Percentiles rank a stretch among this genome's conserved stretches.
These are phyloP conservation scores for Penicillium sp. DNA, from an alignment of 2,329 filamentous ascomycete species.

Conservation along the genomic window DNA sequence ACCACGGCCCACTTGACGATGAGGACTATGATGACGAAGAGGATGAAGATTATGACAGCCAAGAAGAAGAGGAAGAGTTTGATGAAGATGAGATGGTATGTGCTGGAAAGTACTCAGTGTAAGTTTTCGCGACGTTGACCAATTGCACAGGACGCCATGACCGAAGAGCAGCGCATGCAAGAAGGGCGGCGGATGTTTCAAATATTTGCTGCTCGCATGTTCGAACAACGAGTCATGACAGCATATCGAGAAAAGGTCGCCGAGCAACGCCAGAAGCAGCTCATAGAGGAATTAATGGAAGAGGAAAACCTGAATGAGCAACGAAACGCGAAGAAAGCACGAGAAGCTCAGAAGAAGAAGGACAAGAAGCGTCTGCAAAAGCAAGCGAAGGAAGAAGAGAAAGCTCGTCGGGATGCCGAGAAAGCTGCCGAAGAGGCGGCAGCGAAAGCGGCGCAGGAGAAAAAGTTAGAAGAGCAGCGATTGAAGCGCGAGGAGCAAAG, in stretches of 20 bases:
- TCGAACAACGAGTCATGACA: slow-evolving; percentile 92
- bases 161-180: slow-evolving; percentile 98
- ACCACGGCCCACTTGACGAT: slow-evolving; percentile 75
- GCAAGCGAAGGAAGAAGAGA: slow-evolving; percentile 86
- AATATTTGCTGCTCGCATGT: slow-evolving; percentile 98
- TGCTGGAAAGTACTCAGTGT: slow-evolving; percentile 7
- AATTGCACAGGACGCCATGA: slow-evolving; percentile 80
- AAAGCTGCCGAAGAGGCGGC: slow-evolving; percentile 85
- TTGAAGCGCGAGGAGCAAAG: slow-evolving; percentile 86
- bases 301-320: slow-evolving; percentile 76
- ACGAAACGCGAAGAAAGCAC: slow-evolving; percentile 88
- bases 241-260: slow-evolving; percentile 99
- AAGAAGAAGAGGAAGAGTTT: slow-evolving; percentile 67
- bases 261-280: slow-evolving; percentile 84
- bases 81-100: slow-evolving; percentile 68
- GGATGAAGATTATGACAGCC: slow-evolving; percentile 67
- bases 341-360: slow-evolving; percentile 93
- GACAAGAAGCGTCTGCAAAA: slow-evolving; percentile 91
- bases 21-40: slow-evolving; percentile 76
- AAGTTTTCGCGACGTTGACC: slow-evolving; percentile 35
- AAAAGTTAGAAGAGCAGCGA: slow-evolving; percentile 78
- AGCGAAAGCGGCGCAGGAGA: slow-evolving; percentile 73
- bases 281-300: slow-evolving; percentile 88
- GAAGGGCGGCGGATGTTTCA: slow-evolving; percentile 99
- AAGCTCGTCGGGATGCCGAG: slow-evolving; percentile 83